phyloP scores from a whole-genome alignment of 2,329 filamentous ascomycete genomes.

The Paradendryphiella salina region DNA sequence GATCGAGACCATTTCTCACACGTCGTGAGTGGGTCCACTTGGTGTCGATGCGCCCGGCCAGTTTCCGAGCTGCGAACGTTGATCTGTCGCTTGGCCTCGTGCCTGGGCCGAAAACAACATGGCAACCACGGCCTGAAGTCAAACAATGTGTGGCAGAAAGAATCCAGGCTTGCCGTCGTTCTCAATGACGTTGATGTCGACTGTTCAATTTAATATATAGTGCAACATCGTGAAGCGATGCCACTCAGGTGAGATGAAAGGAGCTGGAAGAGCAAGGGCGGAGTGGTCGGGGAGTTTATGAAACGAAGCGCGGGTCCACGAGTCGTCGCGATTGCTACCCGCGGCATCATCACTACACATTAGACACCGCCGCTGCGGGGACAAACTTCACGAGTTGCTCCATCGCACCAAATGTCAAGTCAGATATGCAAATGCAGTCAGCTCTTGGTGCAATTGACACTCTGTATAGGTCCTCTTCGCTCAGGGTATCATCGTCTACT shows the following conservation, averaged over 20 bases:
- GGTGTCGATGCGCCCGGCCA: conserved; percentile 7
- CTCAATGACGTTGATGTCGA: background rate
- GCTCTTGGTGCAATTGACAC: background rate
- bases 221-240: background rate
- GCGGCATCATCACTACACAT: conserved; percentile 1
- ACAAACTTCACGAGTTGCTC: conserved; percentile 3
- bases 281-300: conserved; percentile 13
- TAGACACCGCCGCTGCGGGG: background rate
- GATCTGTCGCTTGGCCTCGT: conserved; percentile 18
- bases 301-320: conserved; percentile 14
- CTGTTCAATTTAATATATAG: background rate
- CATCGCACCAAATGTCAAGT: background rate
- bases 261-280: conserved; percentile 12
- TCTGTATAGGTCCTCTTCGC: background rate
- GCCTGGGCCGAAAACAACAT: too few species aligned
- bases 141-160: background rate
- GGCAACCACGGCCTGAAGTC: background rate
- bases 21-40: conserved; percentile 11
- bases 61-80: conserved; percentile 8
- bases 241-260: conserved; percentile 21
- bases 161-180: background rate
- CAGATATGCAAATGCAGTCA: background rate
- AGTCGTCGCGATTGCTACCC: conserved; percentile 1
- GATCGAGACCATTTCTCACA: conserved; percentile 13
- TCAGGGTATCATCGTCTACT: conserved; percentile 38